phyloP scores from a whole-genome alignment of 2,329 filamentous ascomycete species.

The Cercospora zeina region DNA sequence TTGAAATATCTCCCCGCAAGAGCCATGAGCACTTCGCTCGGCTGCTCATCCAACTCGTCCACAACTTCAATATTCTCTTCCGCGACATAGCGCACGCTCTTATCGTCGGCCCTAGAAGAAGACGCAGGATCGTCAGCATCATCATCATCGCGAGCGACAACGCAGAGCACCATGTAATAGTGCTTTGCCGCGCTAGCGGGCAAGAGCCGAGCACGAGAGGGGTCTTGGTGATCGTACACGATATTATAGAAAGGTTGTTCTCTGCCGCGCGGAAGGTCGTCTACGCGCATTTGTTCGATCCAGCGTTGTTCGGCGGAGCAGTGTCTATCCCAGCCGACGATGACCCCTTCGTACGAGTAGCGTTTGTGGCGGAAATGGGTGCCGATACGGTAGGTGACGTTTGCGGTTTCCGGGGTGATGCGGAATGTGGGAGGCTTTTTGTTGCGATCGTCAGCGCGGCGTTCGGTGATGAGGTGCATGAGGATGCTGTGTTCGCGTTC shows the following conservation, averaged over 20 bases:
- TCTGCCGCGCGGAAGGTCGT: conserved; percentile 59
- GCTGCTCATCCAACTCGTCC: conserved; percentile 38
- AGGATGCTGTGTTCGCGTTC: conserved; percentile 57
- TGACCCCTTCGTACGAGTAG: conserved; percentile 76
- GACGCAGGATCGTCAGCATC: background rate
- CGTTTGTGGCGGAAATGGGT: conserved; percentile 81
- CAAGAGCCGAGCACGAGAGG: conserved; percentile 4
- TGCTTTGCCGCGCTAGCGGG: conserved; percentile 49
- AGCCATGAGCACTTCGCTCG: conserved; percentile 62
- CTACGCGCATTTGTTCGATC: conserved; percentile 65
- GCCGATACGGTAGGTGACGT: conserved; percentile 68
- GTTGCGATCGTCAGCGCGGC: conserved; percentile 58
- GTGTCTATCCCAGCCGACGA: conserved; percentile 79
- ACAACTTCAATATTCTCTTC: conserved; percentile 78
- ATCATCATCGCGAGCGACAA: conserved; percentile 45
- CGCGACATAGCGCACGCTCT: conserved; percentile 70
- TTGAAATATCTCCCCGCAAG: conserved; percentile 86
- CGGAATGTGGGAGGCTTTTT: conserved; percentile 46
- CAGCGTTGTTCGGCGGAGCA: conserved; percentile 61
- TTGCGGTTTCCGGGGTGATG: background rate
- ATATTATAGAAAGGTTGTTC: conserved; percentile 80
- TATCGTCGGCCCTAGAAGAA: conserved; percentile 60
- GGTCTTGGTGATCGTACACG: conserved; percentile 62
- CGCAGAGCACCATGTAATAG: conserved; percentile 81
- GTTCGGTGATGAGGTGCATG: conserved; percentile 55